Conservation (phyloP, 306 rosid genomes). For the Canavalia gladiata region DNA sequence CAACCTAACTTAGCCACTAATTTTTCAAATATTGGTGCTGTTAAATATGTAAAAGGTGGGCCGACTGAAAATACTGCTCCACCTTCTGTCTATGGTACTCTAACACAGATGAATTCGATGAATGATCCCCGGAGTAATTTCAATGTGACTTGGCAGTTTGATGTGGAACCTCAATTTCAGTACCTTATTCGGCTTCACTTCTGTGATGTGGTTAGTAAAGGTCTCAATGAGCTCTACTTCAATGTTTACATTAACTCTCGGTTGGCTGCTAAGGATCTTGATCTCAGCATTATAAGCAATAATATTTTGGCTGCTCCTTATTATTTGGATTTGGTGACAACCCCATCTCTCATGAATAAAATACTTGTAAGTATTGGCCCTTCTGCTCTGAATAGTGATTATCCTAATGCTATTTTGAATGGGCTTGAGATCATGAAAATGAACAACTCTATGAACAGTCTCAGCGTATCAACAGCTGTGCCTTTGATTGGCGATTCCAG, state of each 20-base stretch:
- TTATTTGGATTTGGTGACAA: conserved; percentile 66
- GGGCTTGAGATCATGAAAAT: conserved; percentile 96
- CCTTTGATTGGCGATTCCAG: conserved; percentile 29
- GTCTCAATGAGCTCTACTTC: conserved; percentile 75
- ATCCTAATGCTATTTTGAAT: conserved; percentile 88
- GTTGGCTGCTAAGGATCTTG: conserved; percentile 61
- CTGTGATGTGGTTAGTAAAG: conserved; percentile 72
- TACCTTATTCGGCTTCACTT: conserved; percentile 90
- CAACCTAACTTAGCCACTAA: conserved; percentile 49
- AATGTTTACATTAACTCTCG: conserved; percentile 70
- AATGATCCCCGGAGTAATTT: conserved; percentile 63
- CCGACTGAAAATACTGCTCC: conserved; percentile 77
- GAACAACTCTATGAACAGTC: conserved; percentile 81
- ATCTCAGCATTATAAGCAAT: conserved; percentile 43
- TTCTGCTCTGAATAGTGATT: conserved; percentile 43
- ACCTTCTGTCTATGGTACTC: conserved; percentile 78
- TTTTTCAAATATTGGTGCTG: conserved; percentile 65
- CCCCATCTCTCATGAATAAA: conserved; percentile 46
- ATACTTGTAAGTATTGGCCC: conserved; percentile 81
- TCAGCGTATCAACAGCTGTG: conserved; percentile 53
- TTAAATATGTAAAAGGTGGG: conserved; percentile 55
- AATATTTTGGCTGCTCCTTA: conserved; percentile 64
- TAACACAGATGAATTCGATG: conserved; percentile 60
- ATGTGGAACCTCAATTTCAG: conserved; percentile 76
- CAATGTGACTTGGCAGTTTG: conserved; percentile 86